phyloP scores from a whole-genome alignment of 129 eudicot species.

The Mikania micrantha region DNA sequence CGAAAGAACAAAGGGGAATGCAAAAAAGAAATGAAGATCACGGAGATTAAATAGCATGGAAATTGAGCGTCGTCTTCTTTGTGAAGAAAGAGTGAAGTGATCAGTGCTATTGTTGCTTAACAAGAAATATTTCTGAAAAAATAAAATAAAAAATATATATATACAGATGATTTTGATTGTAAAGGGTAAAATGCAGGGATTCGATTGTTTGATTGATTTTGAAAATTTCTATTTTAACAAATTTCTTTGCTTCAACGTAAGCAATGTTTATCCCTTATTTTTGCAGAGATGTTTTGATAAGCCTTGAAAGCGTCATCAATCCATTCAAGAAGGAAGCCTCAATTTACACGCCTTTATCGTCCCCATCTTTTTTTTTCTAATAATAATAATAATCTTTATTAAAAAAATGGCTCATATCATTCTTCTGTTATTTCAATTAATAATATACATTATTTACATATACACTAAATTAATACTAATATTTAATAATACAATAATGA shows the following conservation, averaged over 20 bases:
- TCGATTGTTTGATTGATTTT: neutral
- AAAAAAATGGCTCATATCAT: too few species aligned
- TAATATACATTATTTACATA: too few species aligned
- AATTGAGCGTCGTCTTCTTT: neutral
- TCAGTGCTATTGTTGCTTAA: conserved; percentile 9
- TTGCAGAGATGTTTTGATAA: conserved; percentile 18
- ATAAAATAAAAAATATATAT: too few species aligned
- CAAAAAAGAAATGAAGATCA: neutral
- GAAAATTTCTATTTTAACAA: neutral
- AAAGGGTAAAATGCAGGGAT: neutral
- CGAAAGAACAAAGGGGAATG: neutral
- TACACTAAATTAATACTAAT: too few species aligned
- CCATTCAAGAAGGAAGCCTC: neutral
- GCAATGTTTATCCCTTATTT: conserved; percentile 17
- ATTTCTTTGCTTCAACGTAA: conserved; percentile 29
- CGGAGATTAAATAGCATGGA: conserved; percentile 19
- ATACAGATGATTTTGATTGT: neutral
- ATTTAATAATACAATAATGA: too few species aligned
- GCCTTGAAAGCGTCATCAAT: conserved; percentile 28
- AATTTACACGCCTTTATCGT: conserved; percentile 26
- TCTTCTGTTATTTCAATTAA: too few species aligned
- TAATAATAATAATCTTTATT: too few species aligned
- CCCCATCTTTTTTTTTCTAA: too few species aligned
- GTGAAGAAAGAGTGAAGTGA: conserved; percentile 13
- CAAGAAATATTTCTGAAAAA: neutral